Conservation (phyloP, 2,329 filamentous ascomycete species). For the Venturia pyrina region DNA sequence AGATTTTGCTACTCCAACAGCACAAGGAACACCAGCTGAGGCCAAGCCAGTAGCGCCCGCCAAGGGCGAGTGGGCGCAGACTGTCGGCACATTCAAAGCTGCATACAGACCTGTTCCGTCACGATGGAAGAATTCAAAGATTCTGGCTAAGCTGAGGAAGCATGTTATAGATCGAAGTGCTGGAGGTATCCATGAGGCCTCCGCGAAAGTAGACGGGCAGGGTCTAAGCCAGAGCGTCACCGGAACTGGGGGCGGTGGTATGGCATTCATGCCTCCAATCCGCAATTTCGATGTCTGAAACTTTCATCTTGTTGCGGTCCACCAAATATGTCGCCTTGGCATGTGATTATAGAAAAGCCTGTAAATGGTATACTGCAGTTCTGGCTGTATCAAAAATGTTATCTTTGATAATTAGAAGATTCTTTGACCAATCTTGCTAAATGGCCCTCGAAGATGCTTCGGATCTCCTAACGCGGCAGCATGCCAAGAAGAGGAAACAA, state of each 20-base stretch:
- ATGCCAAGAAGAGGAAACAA: neutral
- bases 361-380: neutral
- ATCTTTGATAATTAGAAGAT: neutral
- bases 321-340: neutral
- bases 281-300: constrained; percentile 33
- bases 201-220: constrained; percentile 23
- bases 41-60: constrained; percentile 24
- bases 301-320: neutral
- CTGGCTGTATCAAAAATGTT: neutral
- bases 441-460: neutral
- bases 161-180: constrained; percentile 70
- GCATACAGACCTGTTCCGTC: constrained; percentile 82
- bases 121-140: constrained; percentile 76
- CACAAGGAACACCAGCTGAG: constrained; percentile 30
- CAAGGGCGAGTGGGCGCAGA: constrained; percentile 89
- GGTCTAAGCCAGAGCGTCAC: constrained; percentile 23
- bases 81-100: constrained; percentile 85
- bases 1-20: constrained; percentile 32
- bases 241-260: constrained; percentile 28
- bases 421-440: neutral
- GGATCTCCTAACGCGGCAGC: neutral
- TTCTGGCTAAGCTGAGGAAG: constrained; percentile 63
- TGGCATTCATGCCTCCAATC: constrained; percentile 42
- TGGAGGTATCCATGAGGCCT: constrained; percentile 38
- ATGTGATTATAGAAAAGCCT: neutral